Percentiles rank a stretch among this genome's conserved stretches.
phyloP scores from a whole-genome alignment of 805 yeast species.

The Candida ponderosae region DNA sequence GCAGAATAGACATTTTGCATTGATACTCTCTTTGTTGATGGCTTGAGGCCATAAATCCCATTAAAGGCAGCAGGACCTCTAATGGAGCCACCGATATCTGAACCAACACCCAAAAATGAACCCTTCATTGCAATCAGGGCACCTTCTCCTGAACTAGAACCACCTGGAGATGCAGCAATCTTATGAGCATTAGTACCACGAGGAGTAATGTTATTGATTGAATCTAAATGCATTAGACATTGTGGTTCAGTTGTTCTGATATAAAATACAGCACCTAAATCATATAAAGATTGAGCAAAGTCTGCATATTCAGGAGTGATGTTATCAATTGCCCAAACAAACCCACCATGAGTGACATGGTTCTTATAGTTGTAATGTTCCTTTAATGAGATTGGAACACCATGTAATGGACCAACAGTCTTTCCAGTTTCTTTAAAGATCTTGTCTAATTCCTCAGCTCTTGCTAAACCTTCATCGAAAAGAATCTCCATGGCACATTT shows the following conservation, averaged over 20 bases:
- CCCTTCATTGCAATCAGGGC: conserved; percentile 47
- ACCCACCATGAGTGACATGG: conserved; percentile 48
- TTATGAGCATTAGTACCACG: conserved; percentile 48
- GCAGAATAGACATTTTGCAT: conserved; percentile 25
- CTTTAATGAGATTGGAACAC: conserved; percentile 58
- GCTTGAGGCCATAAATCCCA: conserved; percentile 49
- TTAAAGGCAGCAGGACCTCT: conserved; percentile 56
- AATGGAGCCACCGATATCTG: conserved; percentile 61
- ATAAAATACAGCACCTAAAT: conserved; percentile 45
- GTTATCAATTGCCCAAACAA: conserved; percentile 41
- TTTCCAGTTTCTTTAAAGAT: conserved; percentile 35
- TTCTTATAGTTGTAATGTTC: conserved; percentile 52
- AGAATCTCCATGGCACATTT: conserved; percentile 53
- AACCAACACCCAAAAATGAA: conserved; percentile 52
- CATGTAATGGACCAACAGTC: conserved; percentile 59
- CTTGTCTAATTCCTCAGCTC: conserved; percentile 52
- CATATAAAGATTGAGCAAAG: conserved; percentile 26
- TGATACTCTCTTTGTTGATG: conserved; percentile 44
- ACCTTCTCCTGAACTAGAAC: conserved; percentile 64
- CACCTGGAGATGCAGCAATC: conserved; percentile 48
- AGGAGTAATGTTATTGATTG: conserved; percentile 49
- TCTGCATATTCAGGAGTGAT: conserved; percentile 36
- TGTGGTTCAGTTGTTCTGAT: conserved; percentile 60
- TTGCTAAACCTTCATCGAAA: conserved; percentile 50
- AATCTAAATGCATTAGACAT: conserved; percentile 55